These are phyloP conservation scores for Durio zibethinus DNA, from an alignment of 345 rosid genomes.

Conservation along the genomic window DNA sequence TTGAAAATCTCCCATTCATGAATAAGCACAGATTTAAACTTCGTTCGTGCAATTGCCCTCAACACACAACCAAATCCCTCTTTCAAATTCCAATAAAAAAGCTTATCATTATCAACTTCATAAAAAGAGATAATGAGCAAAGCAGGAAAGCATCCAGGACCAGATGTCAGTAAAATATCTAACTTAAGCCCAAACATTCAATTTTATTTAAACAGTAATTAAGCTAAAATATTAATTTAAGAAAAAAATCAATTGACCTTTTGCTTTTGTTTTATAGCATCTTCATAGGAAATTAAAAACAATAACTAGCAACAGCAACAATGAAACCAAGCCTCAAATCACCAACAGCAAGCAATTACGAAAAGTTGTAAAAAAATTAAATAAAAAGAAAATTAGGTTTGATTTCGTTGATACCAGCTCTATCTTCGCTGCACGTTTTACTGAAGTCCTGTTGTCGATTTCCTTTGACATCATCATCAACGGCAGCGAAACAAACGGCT, in stretches of 20 bases:
- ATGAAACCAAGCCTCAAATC: neutral
- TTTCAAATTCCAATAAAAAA: neutral
- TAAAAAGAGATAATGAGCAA: neutral
- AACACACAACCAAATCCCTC: neutral
- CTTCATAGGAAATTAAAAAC: neutral
- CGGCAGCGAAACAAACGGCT: constrained; percentile 46
- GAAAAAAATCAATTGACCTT: neutral
- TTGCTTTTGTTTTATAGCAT: neutral
- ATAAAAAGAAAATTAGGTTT: neutral
- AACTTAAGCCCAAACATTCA: neutral
- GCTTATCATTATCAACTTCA: neutral
- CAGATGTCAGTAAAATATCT: neutral
- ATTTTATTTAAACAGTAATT: neutral
- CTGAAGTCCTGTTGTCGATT: constrained; percentile 31
- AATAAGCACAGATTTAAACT: neutral
- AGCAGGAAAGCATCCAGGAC: neutral
- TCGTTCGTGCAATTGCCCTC: neutral
- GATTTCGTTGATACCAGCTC: constrained; percentile 46
- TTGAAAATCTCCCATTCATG: neutral
- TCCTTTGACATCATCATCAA: constrained; percentile 42
- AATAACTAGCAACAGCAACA: neutral
- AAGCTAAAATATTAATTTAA: neutral
- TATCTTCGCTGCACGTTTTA: constrained; percentile 40
- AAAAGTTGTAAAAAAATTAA: neutral
- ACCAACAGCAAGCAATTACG: neutral